phyloP scores from a whole-genome alignment of 2,329 filamentous ascomycete species.

The Cadophora malorum region DNA sequence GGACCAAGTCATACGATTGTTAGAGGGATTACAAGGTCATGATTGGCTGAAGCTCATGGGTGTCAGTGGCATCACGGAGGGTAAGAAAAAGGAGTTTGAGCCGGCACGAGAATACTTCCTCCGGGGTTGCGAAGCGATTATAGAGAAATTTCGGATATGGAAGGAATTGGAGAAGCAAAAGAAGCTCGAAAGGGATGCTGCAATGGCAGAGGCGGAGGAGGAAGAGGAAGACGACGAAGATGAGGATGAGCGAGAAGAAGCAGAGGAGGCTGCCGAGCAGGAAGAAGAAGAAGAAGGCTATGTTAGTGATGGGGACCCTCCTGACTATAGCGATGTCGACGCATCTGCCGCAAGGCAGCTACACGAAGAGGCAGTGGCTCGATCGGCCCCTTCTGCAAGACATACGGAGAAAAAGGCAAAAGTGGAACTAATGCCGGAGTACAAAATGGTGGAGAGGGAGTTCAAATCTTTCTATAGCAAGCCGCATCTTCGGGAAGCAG shows the following conservation, averaged over 20 bases:
- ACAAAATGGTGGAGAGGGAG: conserved; percentile 55
- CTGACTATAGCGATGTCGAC: conserved; percentile 74
- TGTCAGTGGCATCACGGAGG: conserved; percentile 79
- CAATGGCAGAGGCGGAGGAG: conserved; percentile 48
- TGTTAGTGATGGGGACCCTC: conserved; percentile 57
- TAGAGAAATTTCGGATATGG: conserved; percentile 89
- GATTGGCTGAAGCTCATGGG: conserved; percentile 96
- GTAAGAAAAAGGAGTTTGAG: conserved; percentile 85
- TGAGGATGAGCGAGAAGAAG: conserved; percentile 74
- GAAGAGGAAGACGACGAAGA: conserved; percentile 49
- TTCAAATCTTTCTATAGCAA: conserved; percentile 87
- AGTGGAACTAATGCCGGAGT: conserved; percentile 33
- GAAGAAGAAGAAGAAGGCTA: conserved; percentile 48
- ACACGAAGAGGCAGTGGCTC: conserved; percentile 53
- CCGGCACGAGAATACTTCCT: conserved; percentile 86
- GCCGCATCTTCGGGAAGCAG: conserved; percentile 75
- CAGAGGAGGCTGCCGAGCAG: conserved; percentile 52
- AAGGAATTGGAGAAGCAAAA: conserved; percentile 86
- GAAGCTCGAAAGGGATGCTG: conserved; percentile 77
- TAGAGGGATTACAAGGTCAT: conserved; percentile 85
- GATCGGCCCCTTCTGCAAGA: conserved; percentile 38
- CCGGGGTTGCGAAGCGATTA: conserved; percentile 77
- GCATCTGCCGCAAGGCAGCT: conserved; percentile 76
- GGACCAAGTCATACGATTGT: conserved; percentile 67
- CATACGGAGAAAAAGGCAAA: conserved; percentile 46